Conservation (phyloP, 257 asterid genomes). For the Parsonsia alboflavescens region DNA sequence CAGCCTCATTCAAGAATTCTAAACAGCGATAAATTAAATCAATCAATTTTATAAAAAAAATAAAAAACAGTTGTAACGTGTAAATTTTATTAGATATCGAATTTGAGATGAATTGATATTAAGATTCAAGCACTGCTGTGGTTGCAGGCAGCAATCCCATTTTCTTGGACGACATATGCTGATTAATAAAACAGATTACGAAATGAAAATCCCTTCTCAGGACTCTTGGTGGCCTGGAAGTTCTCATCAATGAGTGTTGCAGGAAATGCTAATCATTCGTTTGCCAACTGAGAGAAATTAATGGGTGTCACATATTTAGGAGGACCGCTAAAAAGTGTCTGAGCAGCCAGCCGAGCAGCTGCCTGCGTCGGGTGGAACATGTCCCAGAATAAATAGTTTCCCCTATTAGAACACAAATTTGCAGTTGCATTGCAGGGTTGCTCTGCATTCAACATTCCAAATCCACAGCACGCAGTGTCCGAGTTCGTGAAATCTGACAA, state of each 20-base stretch:
- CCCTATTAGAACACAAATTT: constrained; percentile 22
- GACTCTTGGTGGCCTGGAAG: not conserved
- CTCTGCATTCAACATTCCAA: constrained; percentile 37
- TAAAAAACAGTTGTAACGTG: not conserved
- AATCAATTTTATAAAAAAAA: not conserved
- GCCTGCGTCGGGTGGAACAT: constrained; percentile 33
- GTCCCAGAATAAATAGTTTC: constrained; percentile 36
- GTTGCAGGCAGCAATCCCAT: not conserved
- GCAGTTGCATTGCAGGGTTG: constrained; percentile 29
- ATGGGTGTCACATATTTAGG: constrained; percentile 29
- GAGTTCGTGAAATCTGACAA: constrained; percentile 42
- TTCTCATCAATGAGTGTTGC: not conserved
- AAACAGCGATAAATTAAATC: too few species aligned
- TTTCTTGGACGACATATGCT: not conserved
- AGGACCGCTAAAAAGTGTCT: constrained; percentile 33
- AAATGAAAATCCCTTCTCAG: not conserved
- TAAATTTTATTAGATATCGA: not conserved
- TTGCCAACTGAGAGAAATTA: constrained; percentile 31
- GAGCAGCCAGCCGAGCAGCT: constrained; percentile 32
- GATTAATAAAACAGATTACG: not conserved
- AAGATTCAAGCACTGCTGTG: not conserved
- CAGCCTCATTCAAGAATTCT: not conserved
- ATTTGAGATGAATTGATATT: not conserved
- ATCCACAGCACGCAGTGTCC: constrained; percentile 67
- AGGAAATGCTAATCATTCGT: constrained; percentile 9